Evolutionary conservation across 2,329 filamentous ascomycete species (phyloP), one percentile per base, ranked within the genome.

Genomic region (Hymenoscyphus occultus): DNA sequence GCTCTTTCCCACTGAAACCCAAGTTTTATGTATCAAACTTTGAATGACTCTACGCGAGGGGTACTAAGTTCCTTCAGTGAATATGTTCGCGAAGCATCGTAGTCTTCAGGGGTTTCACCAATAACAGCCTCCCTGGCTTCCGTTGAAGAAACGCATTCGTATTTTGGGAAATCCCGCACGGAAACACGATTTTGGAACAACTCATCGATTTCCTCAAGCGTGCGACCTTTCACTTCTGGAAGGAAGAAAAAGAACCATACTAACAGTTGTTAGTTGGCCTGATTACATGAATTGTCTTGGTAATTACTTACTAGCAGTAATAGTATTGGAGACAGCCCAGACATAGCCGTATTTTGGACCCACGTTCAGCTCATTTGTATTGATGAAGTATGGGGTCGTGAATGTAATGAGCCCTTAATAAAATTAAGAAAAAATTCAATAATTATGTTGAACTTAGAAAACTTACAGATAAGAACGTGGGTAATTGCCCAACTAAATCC

Each of bases 361-460:
- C 31, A 28, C 35, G 28, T 58, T 58, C 5, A 58, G 13, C 39
- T 58, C 56, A 16, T 35, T 35, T 22, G 63, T 56, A 22, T 66
- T 66, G 19, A 66, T 61, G n/a, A 66, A 66, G 31, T 66, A 66
- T 1, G 64, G 64, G 3, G 64, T 59, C 40, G 61, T 63, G 40
- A 61, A 66, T 28, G 61, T 22, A 14, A 39, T 40, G 16, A 63
- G 40, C 64, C 64, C 62, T 13, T 40, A 10, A 7, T 10, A 3
- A 12, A 28, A 10, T 54, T 12, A 54, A n/a, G 35, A 35, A 35
- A 51, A 48, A n/a, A 3, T 5, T 5, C 4, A 22, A 10, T 16
- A 48, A 22, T n/a, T n/a, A 19, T 22, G 22, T 10, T 2, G n/a
- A 19, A 10, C 19, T 13, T 13, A 19, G 19, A 54, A 13, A 13